Percentiles rank a stretch among this genome's conserved stretches.
phyloP scores from a whole-genome alignment of 768 basidiomycete genomes.

The Naganishia vaughanmartiniae region DNA sequence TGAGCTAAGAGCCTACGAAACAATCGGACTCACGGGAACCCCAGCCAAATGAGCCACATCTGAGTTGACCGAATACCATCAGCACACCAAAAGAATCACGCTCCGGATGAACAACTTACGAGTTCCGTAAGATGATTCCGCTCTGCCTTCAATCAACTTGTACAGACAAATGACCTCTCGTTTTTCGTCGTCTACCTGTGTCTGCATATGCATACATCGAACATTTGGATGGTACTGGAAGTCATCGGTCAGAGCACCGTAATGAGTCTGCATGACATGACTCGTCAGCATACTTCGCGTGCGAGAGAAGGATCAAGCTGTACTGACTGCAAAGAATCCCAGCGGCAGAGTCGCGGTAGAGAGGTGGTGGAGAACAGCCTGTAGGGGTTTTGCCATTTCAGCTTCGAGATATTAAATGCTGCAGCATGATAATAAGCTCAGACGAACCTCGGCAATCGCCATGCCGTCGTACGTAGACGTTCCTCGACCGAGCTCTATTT shows the following conservation, averaged over 20 bases:
- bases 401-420: slow-evolving; percentile 50
- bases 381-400: background rate
- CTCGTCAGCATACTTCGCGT: background rate
- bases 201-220: slow-evolving; percentile 92
- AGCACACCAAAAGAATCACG: background rate
- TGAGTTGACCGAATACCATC: slow-evolving; percentile 9
- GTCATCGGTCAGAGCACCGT: slow-evolving; percentile 91
- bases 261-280: slow-evolving; percentile 65
- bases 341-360: slow-evolving; percentile 88
- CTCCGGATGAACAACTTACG: slow-evolving; percentile 37
- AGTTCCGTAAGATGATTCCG: slow-evolving; percentile 51
- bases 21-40: slow-evolving; percentile 60
- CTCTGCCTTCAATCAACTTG: slow-evolving; percentile 66
- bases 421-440: background rate
- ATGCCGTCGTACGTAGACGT: slow-evolving; percentile 98
- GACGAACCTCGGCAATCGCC: slow-evolving; percentile 74
- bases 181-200: slow-evolving; percentile 86
- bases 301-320: background rate
- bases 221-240: slow-evolving; percentile 89
- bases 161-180: slow-evolving; percentile 88
- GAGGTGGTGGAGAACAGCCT: slow-evolving; percentile 84
- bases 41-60: slow-evolving; percentile 88
- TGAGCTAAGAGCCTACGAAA: too few relatives aligned
- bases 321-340: slow-evolving; percentile 75
- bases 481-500: slow-evolving; percentile 84